phyloP scores from a whole-genome alignment of 495 filamentous ascomycete genomes.

The Staphylotrichum tortipilum region DNA sequence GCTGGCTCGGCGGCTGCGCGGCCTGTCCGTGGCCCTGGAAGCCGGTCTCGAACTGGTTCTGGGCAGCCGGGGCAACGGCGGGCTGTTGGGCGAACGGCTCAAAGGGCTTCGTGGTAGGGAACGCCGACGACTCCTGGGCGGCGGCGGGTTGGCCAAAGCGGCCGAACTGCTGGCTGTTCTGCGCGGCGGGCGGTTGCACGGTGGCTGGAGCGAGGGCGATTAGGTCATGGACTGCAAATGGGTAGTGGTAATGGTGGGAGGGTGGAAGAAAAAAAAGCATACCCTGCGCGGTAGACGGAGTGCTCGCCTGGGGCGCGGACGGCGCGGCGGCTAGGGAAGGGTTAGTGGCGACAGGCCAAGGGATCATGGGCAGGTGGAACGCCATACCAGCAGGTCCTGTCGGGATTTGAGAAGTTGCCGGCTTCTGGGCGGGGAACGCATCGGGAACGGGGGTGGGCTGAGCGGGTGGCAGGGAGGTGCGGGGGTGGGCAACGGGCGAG shows the following conservation, averaged over 20 bases:
- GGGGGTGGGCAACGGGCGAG: conserved; percentile 81
- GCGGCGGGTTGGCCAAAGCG: conserved; percentile 56
- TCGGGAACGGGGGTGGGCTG: conserved; percentile 52
- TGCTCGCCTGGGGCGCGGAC: conserved; percentile 21
- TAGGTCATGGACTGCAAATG: conserved; percentile 12
- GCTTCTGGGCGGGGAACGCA: conserved; percentile 54
- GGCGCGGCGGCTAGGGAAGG: conserved; percentile 23
- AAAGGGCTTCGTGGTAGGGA: conserved; percentile 67
- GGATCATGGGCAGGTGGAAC: not conserved
- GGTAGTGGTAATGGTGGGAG: too few species aligned
- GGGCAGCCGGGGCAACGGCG: conserved; percentile 34
- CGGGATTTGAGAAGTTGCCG: conserved; percentile 53
- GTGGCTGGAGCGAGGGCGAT: conserved; percentile 22
- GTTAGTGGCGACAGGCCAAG: conserved; percentile 20
- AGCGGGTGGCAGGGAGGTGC: conserved; percentile 79
- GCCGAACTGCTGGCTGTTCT: conserved; percentile 53
- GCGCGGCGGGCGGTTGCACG: conserved; percentile 38
- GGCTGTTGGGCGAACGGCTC: conserved; percentile 75
- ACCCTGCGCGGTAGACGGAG: conserved; percentile 21
- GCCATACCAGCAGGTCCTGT: conserved; percentile 35
- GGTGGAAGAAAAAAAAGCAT: conserved; percentile 8
- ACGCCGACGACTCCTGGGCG: conserved; percentile 50
- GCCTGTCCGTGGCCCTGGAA: conserved; percentile 54
- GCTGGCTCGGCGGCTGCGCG: conserved; percentile 43
- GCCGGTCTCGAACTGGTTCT: conserved; percentile 35